A percentile compares a stretch with the other conserved stretches of the same genome.
phyloP scores from a whole-genome alignment of 305 asterid species.

The Fraxinus paxiana region DNA sequence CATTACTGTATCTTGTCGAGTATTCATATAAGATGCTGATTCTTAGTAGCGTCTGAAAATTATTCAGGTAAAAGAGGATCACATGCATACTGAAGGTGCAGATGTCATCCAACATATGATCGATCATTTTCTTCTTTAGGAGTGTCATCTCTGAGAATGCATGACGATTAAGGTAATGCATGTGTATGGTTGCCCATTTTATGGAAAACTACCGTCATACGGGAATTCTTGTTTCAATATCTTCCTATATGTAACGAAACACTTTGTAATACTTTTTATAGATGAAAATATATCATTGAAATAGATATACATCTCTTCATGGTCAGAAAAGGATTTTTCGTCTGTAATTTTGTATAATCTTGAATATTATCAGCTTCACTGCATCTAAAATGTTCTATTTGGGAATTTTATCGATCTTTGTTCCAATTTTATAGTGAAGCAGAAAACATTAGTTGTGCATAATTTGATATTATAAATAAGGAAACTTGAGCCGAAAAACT shows the following conservation, averaged over 20 bases:
- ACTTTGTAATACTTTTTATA: not conserved
- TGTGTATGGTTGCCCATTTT: not conserved
- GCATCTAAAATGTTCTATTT: too few species aligned
- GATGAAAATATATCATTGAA: not conserved
- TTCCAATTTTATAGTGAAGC: too few species aligned
- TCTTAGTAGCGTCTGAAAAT: not conserved
- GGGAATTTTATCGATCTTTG: too few species aligned
- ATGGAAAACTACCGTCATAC: not conserved
- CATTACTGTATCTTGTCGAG: not conserved
- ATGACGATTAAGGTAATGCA: slow-evolving; percentile 1
- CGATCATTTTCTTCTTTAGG: slow-evolving; percentile 63
- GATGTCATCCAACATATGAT: slow-evolving; percentile 92
- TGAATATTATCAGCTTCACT: too few species aligned
- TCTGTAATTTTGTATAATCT: not conserved
- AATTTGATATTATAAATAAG: too few species aligned
- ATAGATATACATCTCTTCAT: not conserved
- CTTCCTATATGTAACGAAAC: not conserved
- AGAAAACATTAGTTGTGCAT: too few species aligned
- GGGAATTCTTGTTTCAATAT: not conserved
- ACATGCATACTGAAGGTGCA: slow-evolving; percentile 75
- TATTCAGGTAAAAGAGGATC: slow-evolving; percentile 66
- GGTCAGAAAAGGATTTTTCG: not conserved
- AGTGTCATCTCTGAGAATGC: not conserved
- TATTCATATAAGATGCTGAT: not conserved
- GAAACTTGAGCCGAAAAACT: too few species aligned